These are phyloP conservation scores for Brassica hybrid DNA, from an alignment of 441 rosid genomes.

Conservation along the genomic window DNA sequence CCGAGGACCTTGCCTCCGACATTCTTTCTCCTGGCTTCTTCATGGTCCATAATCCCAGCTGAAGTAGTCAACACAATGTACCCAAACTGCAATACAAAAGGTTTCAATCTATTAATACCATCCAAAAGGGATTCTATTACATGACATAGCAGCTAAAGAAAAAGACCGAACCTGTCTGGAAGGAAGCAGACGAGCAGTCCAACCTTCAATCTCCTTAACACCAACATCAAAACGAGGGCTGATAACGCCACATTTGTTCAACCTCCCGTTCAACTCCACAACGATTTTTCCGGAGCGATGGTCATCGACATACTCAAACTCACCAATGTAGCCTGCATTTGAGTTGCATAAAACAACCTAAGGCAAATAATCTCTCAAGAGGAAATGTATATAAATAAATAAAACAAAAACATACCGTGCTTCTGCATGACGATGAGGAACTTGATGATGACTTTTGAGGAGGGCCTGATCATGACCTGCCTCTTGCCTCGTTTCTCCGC, in stretches of 20 bases:
- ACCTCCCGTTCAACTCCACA: too few species aligned
- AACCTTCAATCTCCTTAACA: too few species aligned
- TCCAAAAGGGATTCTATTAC: too few species aligned
- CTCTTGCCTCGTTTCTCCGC: too few species aligned
- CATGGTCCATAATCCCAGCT: slow-evolving; percentile 74
- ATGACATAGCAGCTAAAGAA: not conserved
- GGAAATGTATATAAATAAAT: not conserved
- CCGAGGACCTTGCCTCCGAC: slow-evolving; percentile 77
- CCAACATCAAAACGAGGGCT: too few species aligned
- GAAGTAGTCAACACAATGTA: slow-evolving; percentile 72
- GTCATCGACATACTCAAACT: slow-evolving; percentile 73
- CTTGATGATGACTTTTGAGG: slow-evolving; percentile 67
- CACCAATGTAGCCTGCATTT: slow-evolving; percentile 64
- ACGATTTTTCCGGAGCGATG: slow-evolving; percentile 73
- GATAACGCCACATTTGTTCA: too few species aligned
- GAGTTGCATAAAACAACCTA: not conserved
- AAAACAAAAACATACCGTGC: slow-evolving; percentile 46
- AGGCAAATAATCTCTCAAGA: not conserved
- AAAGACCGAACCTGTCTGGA: slow-evolving; percentile 53
- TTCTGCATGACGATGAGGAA: slow-evolving; percentile 72
- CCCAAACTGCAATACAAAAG: slow-evolving; percentile 53
- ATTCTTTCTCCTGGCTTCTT: slow-evolving; percentile 74
- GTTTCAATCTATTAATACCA: not conserved
- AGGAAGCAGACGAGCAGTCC: too few species aligned
- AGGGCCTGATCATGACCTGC: too few species aligned